Conservation (phyloP, 2,329 filamentous ascomycete species). For the Talaromyces marneffei region DNA sequence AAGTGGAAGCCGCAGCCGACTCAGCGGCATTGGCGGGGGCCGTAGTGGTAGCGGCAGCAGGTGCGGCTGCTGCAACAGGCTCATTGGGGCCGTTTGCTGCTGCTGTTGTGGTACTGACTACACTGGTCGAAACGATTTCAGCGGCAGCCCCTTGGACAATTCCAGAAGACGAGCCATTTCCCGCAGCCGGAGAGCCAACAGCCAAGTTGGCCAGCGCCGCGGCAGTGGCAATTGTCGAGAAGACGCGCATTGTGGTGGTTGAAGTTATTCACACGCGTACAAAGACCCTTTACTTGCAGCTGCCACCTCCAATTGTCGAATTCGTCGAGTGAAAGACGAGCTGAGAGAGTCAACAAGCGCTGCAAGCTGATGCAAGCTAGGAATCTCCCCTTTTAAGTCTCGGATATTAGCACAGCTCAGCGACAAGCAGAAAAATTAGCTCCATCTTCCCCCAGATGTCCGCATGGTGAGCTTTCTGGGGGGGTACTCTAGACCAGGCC, state of each 20-base stretch:
- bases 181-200: conserved; percentile 10
- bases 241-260: conserved; percentile 13
- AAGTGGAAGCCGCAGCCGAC: neutral
- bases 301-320: conserved; percentile 11
- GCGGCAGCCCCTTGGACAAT: conserved; percentile 7
- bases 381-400: conserved; percentile 4
- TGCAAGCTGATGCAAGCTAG: neutral
- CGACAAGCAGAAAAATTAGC: neutral
- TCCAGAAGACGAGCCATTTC: conserved; percentile 2
- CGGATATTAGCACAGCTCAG: neutral
- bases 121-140: neutral
- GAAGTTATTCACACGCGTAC: neutral
- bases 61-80: neutral
- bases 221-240: conserved; percentile 10
- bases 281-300: conserved; percentile 2
- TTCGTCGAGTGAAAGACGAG: conserved; percentile 11
- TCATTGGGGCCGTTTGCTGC: conserved; percentile 3
- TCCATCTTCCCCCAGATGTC: conserved; percentile 4
- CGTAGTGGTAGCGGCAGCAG: neutral
- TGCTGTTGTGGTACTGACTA: neutral
- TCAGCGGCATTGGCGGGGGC: neutral
- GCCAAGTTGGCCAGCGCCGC: conserved; percentile 12
- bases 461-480: conserved; percentile 5
- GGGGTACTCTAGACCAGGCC: neutral
- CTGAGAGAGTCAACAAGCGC: neutral